These are phyloP conservation scores for Scedosporium boydii DNA, from an alignment of 2,329 filamentous ascomycete genomes.

Conservation along the genomic window DNA sequence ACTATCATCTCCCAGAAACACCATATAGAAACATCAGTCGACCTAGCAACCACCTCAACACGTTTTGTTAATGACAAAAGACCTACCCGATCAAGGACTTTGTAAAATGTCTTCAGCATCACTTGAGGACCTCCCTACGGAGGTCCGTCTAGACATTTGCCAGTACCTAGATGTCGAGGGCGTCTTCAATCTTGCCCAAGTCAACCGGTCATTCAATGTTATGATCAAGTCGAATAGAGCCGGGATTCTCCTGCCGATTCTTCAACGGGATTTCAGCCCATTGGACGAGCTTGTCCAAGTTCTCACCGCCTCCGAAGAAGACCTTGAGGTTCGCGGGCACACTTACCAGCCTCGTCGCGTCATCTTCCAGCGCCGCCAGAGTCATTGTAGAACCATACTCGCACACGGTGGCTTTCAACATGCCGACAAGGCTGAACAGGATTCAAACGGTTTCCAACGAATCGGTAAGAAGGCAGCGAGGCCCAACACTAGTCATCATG, in stretches of 20 bases:
- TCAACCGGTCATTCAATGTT: constrained; percentile 25
- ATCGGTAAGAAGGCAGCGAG: constrained; percentile 10
- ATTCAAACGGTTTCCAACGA: neutral
- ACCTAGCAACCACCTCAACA: neutral
- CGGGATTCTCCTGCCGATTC: constrained; percentile 30
- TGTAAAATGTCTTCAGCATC: neutral
- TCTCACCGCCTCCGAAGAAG: constrained; percentile 30
- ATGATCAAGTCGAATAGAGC: constrained; percentile 32
- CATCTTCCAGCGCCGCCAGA: constrained; percentile 26
- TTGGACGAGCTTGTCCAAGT: constrained; percentile 37
- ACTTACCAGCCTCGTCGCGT: constrained; percentile 29
- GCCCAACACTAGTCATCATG: neutral
- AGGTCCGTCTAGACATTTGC: constrained; percentile 39
- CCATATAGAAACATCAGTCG: neutral
- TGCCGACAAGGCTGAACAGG: neutral
- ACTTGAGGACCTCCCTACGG: constrained; percentile 25
- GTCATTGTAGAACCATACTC: constrained; percentile 19
- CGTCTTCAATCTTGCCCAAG: constrained; percentile 27
- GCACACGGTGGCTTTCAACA: constrained; percentile 4
- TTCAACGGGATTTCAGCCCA: constrained; percentile 32
- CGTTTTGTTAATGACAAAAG: neutral
- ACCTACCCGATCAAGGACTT: neutral
- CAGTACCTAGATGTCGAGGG: constrained; percentile 31
- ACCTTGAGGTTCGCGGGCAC: constrained; percentile 21
- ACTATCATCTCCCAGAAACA: neutral